Conservation (phyloP, 768 basidiomycete genomes). For the Ephemerocybe angulata region DNA sequence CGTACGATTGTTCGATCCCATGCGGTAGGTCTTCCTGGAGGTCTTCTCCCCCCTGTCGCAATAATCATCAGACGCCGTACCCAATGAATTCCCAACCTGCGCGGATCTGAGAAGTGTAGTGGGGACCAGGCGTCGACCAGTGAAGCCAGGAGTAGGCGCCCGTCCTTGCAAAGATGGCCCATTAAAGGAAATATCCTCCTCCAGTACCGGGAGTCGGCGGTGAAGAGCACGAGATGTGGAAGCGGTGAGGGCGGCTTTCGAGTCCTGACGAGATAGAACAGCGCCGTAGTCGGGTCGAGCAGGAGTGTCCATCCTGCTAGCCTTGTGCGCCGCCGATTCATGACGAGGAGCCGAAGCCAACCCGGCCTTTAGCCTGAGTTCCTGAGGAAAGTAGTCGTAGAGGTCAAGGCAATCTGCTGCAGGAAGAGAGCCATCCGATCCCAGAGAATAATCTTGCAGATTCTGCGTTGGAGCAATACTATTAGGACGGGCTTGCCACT, state of each 20-base stretch:
- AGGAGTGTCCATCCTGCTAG: not conserved
- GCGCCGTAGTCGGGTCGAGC: too few relatives aligned
- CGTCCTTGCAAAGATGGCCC: too few relatives aligned
- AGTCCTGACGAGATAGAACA: too few relatives aligned
- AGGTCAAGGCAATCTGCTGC: not conserved
- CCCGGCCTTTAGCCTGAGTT: not conserved
- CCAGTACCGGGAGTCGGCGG: constrained; percentile 1
- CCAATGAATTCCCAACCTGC: too few relatives aligned
- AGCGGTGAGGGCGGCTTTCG: too few relatives aligned
- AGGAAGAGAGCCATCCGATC: not conserved
- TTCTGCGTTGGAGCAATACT: not conserved
- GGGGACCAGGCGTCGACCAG: too few relatives aligned
- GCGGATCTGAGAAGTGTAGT: too few relatives aligned
- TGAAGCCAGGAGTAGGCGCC: too few relatives aligned
- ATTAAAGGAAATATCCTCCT: constrained; percentile 13
- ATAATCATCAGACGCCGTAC: too few relatives aligned
- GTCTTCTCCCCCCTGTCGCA: too few relatives aligned
- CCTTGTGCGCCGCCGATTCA: not conserved
- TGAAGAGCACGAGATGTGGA: not conserved
- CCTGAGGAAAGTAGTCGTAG: not conserved
- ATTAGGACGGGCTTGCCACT: not conserved
- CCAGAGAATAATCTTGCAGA: not conserved
- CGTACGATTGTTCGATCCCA: too few relatives aligned
- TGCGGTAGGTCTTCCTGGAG: too few relatives aligned
- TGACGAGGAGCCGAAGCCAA: not conserved